Evolutionary conservation across 305 asterid species (phyloP), one percentile per base, ranked within the genome.

Genomic region (Solanum aculeatissimum): DNA sequence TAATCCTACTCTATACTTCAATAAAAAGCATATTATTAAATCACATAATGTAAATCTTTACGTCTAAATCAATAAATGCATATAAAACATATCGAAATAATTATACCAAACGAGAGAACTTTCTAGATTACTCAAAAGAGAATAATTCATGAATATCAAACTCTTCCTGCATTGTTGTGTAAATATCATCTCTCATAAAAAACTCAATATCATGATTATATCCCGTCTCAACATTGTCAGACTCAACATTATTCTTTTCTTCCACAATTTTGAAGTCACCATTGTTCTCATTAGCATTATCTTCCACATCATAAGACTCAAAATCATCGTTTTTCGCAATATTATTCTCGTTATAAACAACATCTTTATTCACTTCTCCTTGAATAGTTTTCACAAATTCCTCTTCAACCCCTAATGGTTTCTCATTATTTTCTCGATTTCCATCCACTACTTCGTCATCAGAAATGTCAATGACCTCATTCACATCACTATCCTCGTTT

Each of bases 171-270:
- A 90, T 51, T 19, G 85, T 66, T 9, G 87, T 49, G 42, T 81
- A 85, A 7, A 90, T 57, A 62, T 92, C 92, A n/a, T 80, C 90
- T 62, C 92, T 90, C 19, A 85, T 84, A 66, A 78, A 16, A 80
- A 88, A 87, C 84, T 86, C 89, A 58, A 88, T 11, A 21, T 43
- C 43, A 25, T 29, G 38, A 4, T 32, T 32, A 32, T 32, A 32
- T 32, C 38, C 38, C 6, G 38, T 32, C 13, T n/a, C 63, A 9
- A 8, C 13, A 19, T 55, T 55, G 19, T 13, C 43, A 40, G 6
- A 40, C 43, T 87, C 88, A 75, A 89, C n/a, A 27, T 63, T 81
- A 62, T 32, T 82, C n/a, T 54, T 45, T 49, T 23, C 88, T 82
- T 47, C 62, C 47, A 25, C 72, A 32, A 11, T n/a, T 83, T 53